A percentile compares a stretch with the other conserved stretches of the same genome.
phyloP scores from a whole-genome alignment of 345 rosid genomes.

The Eucalyptus cloeziana region DNA sequence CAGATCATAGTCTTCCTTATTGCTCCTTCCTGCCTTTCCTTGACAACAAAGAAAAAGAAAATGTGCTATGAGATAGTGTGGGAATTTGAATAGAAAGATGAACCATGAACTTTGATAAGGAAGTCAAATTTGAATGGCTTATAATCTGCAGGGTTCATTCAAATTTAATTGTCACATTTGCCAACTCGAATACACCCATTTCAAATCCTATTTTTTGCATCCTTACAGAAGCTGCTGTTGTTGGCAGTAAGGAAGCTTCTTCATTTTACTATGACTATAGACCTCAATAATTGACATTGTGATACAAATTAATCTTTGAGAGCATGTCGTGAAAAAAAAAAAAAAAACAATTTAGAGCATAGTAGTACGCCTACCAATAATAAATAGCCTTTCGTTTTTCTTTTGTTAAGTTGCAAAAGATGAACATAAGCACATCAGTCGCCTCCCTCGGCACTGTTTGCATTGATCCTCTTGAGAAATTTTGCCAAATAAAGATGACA shows the following conservation, averaged over 20 bases:
- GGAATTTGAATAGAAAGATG: not conserved
- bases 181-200: too few relatives aligned
- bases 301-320: not conserved
- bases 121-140: not conserved
- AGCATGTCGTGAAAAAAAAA: not conserved
- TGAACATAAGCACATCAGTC: too few relatives aligned
- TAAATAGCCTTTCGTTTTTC: too few relatives aligned
- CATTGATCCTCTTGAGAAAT: too few relatives aligned
- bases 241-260: not conserved
- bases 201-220: not conserved
- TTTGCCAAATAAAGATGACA: too few relatives aligned
- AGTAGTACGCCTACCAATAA: too few relatives aligned
- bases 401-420: fast-evolving
- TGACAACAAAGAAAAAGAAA: not conserved
- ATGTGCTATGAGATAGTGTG: not conserved
- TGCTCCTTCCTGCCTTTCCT: too few relatives aligned
- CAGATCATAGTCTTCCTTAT: too few relatives aligned
- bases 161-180: not conserved
- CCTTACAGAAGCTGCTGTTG: not conserved
- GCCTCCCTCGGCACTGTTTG: fast-evolving
- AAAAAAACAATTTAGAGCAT: too few relatives aligned
- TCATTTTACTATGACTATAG: not conserved
- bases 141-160: not conserved
- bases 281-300: not conserved
- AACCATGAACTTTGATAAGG: not conserved